Evolutionary conservation across 2,329 filamentous ascomycete genomes (phyloP), one percentile per base, ranked within the genome.

Genomic region (Aspergillus transmontanensis): DNA sequence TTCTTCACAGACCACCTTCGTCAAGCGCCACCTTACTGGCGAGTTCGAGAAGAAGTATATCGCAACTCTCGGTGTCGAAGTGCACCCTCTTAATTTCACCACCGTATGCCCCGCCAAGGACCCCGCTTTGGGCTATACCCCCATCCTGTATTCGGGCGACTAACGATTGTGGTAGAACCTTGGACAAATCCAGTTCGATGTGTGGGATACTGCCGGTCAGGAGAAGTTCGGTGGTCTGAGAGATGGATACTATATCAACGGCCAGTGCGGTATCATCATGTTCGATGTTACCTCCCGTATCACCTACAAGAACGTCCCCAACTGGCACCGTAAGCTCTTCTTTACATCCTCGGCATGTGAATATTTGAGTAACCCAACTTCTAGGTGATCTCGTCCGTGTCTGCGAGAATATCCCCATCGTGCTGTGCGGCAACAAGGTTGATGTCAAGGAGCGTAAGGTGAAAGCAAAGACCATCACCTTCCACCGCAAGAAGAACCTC

Each of bases 11-110:
- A 99, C 95, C 81, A 99, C 95, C 80, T 99, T 99, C 84, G 95
- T 99, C 87, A 99, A 99, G 91, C 95, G 95, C 80, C 95, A 99
- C 85, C 89, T 98, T 89, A 99, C 95, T 79, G 95, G 95, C 82
- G 95, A 99, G 83, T 99, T 99, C 81, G 95, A 99, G 86, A 99
- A 99, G 91, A 99, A 98, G 87, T 99, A 99, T 86, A 98, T 99
- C 82, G 95, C 95, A 76, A 99, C 95, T 65, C 92, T 99, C 71
- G 95, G 95, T 90, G 95, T 99, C 80, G 95, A 99, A 83, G 95
- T 99, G 72, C 95, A 99, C 87, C 95, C 95, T 81, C 92, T 99
- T 71, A 91, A 90, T 77, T 99, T 99, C 89, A 93, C 90, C 77
- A 98, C 94, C 80, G 94, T 98, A 93, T 85, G 93, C 86, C 75